Evolutionary conservation across 345 rosid genomes (phyloP), one percentile per base, ranked within the genome.

Genomic region (Adansonia digitata): DNA sequence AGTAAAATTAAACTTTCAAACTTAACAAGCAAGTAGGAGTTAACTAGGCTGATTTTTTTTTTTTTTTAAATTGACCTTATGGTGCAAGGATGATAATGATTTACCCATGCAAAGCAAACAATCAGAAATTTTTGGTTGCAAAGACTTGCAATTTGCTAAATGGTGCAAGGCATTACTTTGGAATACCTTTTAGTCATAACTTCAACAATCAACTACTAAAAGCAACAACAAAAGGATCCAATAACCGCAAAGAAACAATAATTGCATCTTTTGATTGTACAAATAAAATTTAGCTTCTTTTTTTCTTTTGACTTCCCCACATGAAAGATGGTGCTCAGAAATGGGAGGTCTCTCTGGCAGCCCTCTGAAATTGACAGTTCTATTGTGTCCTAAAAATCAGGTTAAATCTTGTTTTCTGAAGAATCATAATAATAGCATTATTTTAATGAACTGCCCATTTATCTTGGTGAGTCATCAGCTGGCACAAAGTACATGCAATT

Each of bases 1-100:
- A 65, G n/a, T n/a, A 67, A 57, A 43, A 61, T 46, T 72, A 12
- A 59, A 29, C 39, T 56, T 48, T 11, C 62, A 70, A 65, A 12
- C 15, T 24, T 37, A 39, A 37, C 20, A 48, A 40, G 7, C 60
- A 59, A 66, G 39, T 37, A 74, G n/a, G n/a, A 20, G 68, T 39
- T 60, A 60, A 61, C 0, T 24, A 51, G 56, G 10, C 26, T 59
- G 27, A 29, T 43, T 40, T n/a, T n/a, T n/a, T n/a, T n/a, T n/a
- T n/a, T n/a, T n/a, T n/a, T n/a, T n/a, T n/a, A n/a, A 2, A 18
- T 31, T 2, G 18, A 51, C 11, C 43, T 10, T n/a, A n/a, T n/a
- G n/a, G 15, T 49, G 73, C 53, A 13, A 45, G 13, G 14, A 68
- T 27, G 37, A 31, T 9, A 46, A 46, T 9, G 26, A 46, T 27